Evolutionary conservation across 352 stramenopile species (phyloP), one percentile per base, ranked within the genome.

Genomic region (Stephanocyclus meneghinianus): DNA sequence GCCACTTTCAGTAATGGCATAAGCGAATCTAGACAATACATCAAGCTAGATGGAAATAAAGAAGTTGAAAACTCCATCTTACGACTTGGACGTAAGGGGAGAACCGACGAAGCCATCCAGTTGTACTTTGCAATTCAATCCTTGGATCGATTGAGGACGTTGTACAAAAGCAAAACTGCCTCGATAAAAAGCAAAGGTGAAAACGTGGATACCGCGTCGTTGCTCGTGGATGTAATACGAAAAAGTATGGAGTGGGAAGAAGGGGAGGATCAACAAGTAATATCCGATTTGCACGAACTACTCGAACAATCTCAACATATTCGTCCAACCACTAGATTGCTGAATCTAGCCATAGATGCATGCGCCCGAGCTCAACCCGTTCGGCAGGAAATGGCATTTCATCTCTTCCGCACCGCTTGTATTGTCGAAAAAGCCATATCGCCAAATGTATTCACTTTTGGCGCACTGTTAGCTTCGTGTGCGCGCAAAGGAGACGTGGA

Each of bases 391-490:
- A 64, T 79, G 30, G 85, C 87, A 13, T 81, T 91, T 73, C 18
- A 84, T 42, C 67, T 92, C 30, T 85, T 87, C 57, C 57, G 51
- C 32, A 16, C 10, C 7, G 57, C 57, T 35, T 66, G 57, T 32
- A 60, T 51, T 78, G 35, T 16, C 16, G 29, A 64, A 73, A 62
- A 30, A 37, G 40, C 40, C 10, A 47, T 88, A 1, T 78, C 71
- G 48, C 85, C 83, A 11, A 92, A 92, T 73, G 81, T 90, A 0
- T 92, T 88, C 69, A 92, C 87, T 3, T 91, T 92, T 74, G 87
- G 87, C 13, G 51, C 64, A 8, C 59, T 92, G 0, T 78, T 92
- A 40, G 88, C 77, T 48, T 83, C 68, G 10, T 91, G 75, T 71
- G 84, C 87, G 42, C 62, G 85, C 8, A 83, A 83, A 29, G 44